phyloP scores from a whole-genome alignment of 768 basidiomycete genomes.

The Lentinula aciculospora region DNA sequence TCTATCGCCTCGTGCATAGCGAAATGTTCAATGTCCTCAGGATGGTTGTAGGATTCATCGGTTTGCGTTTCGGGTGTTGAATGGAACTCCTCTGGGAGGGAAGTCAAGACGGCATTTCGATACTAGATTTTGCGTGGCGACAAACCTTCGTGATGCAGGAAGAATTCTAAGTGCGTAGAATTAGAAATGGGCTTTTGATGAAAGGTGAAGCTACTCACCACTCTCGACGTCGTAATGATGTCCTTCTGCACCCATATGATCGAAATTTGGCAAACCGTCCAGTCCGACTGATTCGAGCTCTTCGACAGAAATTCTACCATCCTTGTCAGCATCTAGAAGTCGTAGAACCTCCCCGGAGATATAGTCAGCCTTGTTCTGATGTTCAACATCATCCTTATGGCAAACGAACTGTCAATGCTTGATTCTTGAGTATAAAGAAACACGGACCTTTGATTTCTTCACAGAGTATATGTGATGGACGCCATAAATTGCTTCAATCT shows the following conservation, averaged over 20 bases:
- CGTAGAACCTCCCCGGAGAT: constrained; percentile 70
- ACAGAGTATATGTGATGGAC: constrained; percentile 89
- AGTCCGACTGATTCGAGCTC: constrained; percentile 74
- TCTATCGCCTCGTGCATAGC: constrained; percentile 85
- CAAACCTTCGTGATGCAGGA: constrained; percentile 94
- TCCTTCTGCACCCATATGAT: constrained; percentile 79
- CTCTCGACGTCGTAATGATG: constrained; percentile 93
- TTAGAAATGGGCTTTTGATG: neutral
- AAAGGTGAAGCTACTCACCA: constrained; percentile 41
- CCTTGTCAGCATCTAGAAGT: constrained; percentile 66
- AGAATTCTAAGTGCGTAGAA: constrained; percentile 58
- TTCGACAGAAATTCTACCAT: constrained; percentile 61
- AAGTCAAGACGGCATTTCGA: neutral
- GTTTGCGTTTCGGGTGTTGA: constrained; percentile 97
- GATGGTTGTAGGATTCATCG: constrained; percentile 89
- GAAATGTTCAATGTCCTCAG: constrained; percentile 93
- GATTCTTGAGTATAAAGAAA: neutral
- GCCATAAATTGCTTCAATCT: constrained; percentile 95
- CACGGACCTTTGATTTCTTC: constrained; percentile 64
- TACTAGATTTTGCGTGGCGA: neutral
- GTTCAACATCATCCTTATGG: constrained; percentile 64
- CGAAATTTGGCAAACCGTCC: constrained; percentile 77
- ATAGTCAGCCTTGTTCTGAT: constrained; percentile 74
- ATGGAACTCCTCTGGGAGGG: constrained; percentile 73
- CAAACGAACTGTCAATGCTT: neutral